A percentile compares a stretch with the other conserved stretches of the same genome.
phyloP scores from a whole-genome alignment of 345 rosid species.

The Boechera stricta region DNA sequence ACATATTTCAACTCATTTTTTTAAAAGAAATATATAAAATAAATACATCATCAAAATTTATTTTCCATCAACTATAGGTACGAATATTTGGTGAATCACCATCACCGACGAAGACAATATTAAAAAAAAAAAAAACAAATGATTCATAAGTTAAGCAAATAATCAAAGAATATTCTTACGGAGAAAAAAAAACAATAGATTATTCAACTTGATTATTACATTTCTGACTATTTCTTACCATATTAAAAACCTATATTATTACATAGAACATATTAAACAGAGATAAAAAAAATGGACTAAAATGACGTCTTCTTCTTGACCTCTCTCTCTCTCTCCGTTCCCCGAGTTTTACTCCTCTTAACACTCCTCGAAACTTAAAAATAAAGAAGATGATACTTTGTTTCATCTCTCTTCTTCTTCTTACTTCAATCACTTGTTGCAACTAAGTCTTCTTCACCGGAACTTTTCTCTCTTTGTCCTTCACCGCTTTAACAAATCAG shows the following conservation, averaged over 20 bases:
- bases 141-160: slow-evolving; percentile 28
- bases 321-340: slow-evolving; percentile 21
- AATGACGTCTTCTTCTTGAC: slow-evolving; percentile 43
- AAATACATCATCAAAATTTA: background rate
- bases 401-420: slow-evolving; percentile 36
- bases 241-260: background rate
- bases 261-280: too few species aligned
- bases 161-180: slow-evolving; percentile 22
- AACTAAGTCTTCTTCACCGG: background rate
- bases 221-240: background rate
- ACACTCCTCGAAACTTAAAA: slow-evolving; percentile 28
- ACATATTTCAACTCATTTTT: background rate
- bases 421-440: background rate
- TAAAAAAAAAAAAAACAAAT: slow-evolving; percentile 21
- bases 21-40: background rate
- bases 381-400: background rate
- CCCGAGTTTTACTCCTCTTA: slow-evolving; percentile 34
- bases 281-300: slow-evolving; percentile 21
- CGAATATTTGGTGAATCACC: slow-evolving; percentile 40
- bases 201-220: background rate
- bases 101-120: slow-evolving; percentile 38
- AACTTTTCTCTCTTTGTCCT: background rate
- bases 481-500: background rate
- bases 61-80: slow-evolving; percentile 9
- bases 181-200: background rate